A percentile compares a stretch with the other conserved stretches of the same genome.
Conservation (phyloP, 2,329 filamentous ascomycete genomes). For the Coniochaeta pulveracea region DNA sequence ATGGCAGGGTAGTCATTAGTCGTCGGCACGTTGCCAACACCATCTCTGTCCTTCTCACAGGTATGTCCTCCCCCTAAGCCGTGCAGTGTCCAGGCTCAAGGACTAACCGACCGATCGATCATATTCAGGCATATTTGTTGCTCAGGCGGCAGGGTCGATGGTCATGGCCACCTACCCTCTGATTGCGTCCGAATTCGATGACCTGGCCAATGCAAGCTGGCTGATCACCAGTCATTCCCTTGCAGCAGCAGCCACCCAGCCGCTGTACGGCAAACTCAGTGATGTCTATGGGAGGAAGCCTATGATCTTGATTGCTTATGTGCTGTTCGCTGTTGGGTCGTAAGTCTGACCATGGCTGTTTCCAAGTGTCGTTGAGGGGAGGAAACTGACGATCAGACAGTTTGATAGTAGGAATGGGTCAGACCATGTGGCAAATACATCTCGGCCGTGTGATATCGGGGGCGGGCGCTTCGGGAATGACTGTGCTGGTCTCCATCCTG, state of each 20-base stretch:
- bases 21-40: conserved; percentile 9
- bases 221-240: conserved; percentile 40
- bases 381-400: conserved; percentile 9
- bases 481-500: conserved; percentile 35
- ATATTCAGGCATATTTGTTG: conserved; percentile 48
- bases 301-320: conserved; percentile 35
- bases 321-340: conserved; percentile 37
- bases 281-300: conserved; percentile 45
- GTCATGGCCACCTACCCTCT: conserved; percentile 54
- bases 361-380: background rate
- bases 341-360: conserved; percentile 18
- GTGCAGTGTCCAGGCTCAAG: no score
- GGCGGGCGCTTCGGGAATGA: conserved; percentile 38
- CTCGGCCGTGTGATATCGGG: conserved; percentile 39
- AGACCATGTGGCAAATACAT: conserved; percentile 35
- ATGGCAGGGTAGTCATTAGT: conserved; percentile 3
- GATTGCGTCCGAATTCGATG: conserved; percentile 50
- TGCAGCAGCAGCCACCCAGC: conserved; percentile 38
- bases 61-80: conserved; percentile 6
- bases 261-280: conserved; percentile 44
- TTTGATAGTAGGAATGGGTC: conserved; percentile 23
- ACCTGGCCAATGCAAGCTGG: conserved; percentile 45
- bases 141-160: conserved; percentile 51
- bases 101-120: background rate
- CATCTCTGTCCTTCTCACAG: conserved; percentile 13